Evolutionary conservation across 257 asterid genomes (phyloP).

Genomic region (Scutellaria galericulata): DNA sequence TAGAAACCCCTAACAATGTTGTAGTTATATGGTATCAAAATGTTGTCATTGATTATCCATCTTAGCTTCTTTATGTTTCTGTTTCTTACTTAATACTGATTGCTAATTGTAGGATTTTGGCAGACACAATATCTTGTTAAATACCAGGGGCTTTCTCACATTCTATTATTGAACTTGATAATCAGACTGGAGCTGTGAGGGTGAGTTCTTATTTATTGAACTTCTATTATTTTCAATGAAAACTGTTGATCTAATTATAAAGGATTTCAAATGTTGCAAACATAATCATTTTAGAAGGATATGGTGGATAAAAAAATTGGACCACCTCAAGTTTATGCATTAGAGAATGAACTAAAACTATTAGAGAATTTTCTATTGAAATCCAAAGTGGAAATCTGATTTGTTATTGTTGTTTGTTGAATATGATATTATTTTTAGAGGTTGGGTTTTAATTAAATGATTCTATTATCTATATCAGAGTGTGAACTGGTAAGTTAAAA

Average conservation of each 20-base stretch:
- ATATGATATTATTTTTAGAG: too few relatives aligned
- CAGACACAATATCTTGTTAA: conserved; percentile 81
- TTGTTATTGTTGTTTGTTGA: too few relatives aligned
- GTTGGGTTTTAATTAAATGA: too few relatives aligned
- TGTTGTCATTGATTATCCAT: conserved; percentile 31
- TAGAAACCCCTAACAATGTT: conserved; percentile 12
- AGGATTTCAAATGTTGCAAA: conserved; percentile 7
- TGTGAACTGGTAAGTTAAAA: too few relatives aligned
- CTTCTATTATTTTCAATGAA: conserved; percentile 6
- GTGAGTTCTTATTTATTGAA: conserved; percentile 44
- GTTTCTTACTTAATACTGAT: conserved; percentile 33
- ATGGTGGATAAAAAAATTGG: not conserved
- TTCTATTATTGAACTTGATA: conserved; percentile 66
- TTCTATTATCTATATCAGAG: too few relatives aligned
- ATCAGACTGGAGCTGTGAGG: conserved; percentile 65
- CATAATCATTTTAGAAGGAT: conserved; percentile 18
- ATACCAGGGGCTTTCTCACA: conserved; percentile 74
- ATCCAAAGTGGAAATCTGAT: too few relatives aligned
- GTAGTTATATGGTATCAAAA: conserved; percentile 22
- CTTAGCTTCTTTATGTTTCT: conserved; percentile 30
- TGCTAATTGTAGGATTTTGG: conserved; percentile 51
- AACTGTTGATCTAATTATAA: not conserved
- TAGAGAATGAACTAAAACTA: too few relatives aligned
- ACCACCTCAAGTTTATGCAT: conserved; percentile 1
- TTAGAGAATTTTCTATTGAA: too few relatives aligned